Conservation (phyloP, 495 filamentous ascomycete genomes). For the Tuber aestivum region DNA sequence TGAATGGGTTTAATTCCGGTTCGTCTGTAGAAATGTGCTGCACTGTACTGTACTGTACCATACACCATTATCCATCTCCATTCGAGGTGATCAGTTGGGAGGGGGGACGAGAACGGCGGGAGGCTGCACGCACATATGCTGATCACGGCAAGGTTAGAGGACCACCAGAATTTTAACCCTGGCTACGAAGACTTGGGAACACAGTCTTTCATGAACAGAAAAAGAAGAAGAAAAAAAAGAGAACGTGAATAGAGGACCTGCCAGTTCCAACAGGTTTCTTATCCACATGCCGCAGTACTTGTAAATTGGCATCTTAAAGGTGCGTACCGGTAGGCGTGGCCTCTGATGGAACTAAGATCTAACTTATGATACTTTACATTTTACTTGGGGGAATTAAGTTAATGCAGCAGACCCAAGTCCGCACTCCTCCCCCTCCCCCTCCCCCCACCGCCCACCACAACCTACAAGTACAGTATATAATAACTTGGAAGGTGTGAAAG, state of each 20-base stretch:
- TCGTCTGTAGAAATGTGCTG: background rate
- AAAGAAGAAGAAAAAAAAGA: too few relatives aligned
- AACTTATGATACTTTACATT: too few relatives aligned
- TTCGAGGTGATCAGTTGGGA: background rate
- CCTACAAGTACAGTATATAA: too few relatives aligned
- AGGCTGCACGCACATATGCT: background rate
- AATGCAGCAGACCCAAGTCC: background rate
- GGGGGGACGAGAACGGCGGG: background rate
- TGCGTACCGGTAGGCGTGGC: background rate
- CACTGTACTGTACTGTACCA: background rate
- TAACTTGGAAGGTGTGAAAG: background rate
- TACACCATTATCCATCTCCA: background rate
- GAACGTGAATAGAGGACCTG: too few relatives aligned
- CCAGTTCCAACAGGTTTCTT: background rate
- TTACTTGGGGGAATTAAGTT: background rate
- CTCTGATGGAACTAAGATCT: background rate
- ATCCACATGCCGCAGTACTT: background rate
- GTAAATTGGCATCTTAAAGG: background rate
- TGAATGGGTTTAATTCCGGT: background rate
- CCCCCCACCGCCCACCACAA: background rate
- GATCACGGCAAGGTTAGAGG: background rate
- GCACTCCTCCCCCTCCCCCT: too few relatives aligned
- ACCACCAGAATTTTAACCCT: background rate
- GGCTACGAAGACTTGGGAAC: background rate
- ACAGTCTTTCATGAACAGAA: too few relatives aligned